Evolutionary conservation across 306 rosid species (phyloP).

Genomic region (Medicago lupulina): DNA sequence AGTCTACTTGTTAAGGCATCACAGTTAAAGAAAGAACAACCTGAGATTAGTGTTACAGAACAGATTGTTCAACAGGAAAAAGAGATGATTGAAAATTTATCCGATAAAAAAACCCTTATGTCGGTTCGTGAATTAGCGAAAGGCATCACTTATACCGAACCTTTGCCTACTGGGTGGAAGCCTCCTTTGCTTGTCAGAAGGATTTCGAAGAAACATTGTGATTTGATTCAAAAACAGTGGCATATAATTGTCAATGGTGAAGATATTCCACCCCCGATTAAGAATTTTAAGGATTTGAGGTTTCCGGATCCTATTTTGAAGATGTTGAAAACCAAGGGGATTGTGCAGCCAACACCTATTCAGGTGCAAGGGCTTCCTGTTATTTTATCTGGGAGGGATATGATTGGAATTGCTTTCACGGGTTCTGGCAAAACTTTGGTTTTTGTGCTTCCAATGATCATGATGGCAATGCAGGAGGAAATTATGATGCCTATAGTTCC

Average conservation of each 20-base stretch:
- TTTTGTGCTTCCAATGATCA: constrained; percentile 91
- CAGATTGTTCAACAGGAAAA: constrained; percentile 86
- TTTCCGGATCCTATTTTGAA: constrained; percentile 86
- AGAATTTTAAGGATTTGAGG: constrained; percentile 90
- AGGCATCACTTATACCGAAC: constrained; percentile 84
- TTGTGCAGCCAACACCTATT: constrained; percentile 94
- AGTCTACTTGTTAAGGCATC: constrained; percentile 83
- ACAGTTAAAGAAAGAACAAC: constrained; percentile 85
- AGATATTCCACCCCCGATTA: constrained; percentile 78
- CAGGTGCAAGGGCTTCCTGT: constrained; percentile 99
- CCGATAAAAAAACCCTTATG: constrained; percentile 84
- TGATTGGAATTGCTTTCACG: constrained; percentile 96
- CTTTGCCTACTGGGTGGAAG: constrained; percentile 89
- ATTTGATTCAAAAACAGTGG: constrained; percentile 85
- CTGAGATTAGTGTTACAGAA: constrained; percentile 79
- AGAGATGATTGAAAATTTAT: constrained; percentile 88
- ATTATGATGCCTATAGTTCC: constrained; percentile 91
- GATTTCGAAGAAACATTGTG: constrained; percentile 67
- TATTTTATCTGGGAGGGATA: constrained; percentile 82
- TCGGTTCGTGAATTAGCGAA: constrained; percentile 94
- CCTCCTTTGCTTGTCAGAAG: constrained; percentile 80
- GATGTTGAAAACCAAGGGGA: constrained; percentile 78
- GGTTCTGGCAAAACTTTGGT: constrained; percentile 93
- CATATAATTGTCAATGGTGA: constrained; percentile 90
- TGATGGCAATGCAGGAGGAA: constrained; percentile 93